phyloP scores from a whole-genome alignment of 1,139 yeast genomes.

The Geotrichum histeridarum region DNA sequence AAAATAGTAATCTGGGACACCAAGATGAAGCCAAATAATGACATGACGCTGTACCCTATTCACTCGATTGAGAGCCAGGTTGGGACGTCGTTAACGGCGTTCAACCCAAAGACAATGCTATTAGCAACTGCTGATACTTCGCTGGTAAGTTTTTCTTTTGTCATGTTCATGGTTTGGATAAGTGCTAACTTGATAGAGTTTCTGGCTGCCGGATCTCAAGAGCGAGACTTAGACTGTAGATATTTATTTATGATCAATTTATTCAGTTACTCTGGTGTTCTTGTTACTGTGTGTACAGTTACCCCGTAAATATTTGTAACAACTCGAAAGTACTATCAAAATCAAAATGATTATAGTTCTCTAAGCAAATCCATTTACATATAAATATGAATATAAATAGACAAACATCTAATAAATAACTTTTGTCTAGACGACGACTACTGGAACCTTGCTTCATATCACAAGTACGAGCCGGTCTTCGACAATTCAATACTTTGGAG shows the following conservation, averaged over 20 bases:
- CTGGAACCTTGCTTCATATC: neutral
- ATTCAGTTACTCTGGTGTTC: too few species aligned
- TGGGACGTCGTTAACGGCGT: constrained; percentile 49
- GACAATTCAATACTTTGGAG: neutral
- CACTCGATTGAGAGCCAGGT: constrained; percentile 36
- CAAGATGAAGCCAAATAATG: constrained; percentile 28
- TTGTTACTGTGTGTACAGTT: too few species aligned
- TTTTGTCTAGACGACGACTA: too few species aligned
- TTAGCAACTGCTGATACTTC: constrained; percentile 77
- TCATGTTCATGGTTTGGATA: too few species aligned
- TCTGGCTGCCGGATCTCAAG: constrained; percentile 37
- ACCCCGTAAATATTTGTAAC: too few species aligned
- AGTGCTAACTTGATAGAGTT: constrained; percentile 19
- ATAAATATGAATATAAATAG: neutral
- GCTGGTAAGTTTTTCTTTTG: constrained; percentile 22
- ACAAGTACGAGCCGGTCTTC: neutral
- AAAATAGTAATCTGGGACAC: constrained; percentile 59
- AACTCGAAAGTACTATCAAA: too few species aligned
- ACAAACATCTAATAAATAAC: neutral
- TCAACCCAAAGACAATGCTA: constrained; percentile 72
- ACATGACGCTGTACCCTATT: constrained; percentile 29
- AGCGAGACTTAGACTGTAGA: too few species aligned
- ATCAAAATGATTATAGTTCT: too few species aligned
- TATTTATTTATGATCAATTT: too few species aligned
- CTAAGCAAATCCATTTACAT: neutral